Evolutionary conservation across 352 stramenopile species (phyloP), one percentile per base, ranked within the genome.

Genomic region (Globisporangium acanthophoron): DNA sequence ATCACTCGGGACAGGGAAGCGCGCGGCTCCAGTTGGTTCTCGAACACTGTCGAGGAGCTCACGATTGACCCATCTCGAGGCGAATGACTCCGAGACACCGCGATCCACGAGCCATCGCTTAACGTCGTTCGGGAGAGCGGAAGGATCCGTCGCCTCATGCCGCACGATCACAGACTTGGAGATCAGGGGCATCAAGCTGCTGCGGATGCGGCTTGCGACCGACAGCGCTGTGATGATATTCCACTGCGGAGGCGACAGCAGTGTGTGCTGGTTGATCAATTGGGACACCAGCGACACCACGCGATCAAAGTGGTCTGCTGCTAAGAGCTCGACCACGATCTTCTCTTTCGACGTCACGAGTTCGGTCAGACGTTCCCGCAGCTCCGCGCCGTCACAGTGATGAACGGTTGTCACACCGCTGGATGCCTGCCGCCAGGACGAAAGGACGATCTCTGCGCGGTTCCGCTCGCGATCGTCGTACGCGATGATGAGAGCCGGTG

Each of bases 211-310:
- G 18, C 54, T 61, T 4, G 75, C 71, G 18, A 85, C 52, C 11
- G 54, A 18, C 9, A 72, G 60, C 9, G 71, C 72, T 3, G 51
- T 68, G 3, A 87, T 12, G 1, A 83, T 15, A 47, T 78, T 74
- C 79, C 79, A 87, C 39, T 80, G 60, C 0, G 79, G 79, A 0
- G 78, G 59, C 0, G 66, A 74, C 1, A 87, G 56, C 43, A 86
- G 39, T 15, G 74, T 69, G 47, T 87, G 69, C 33, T 86, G 68
- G 43, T 76, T 81, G 41, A 89, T 75, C 9, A 83, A 29, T 8
- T 71, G 62, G 3, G 79, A 87, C 3, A 86, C 62, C 0, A 86
- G 54, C 2, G 59, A 39, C 3, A 86, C 46, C 3, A 77, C 61
- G 3, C 35, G 9, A 18, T 83, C 72, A 3, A 70, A 76, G 6